A percentile compares a stretch with the other conserved stretches of the same genome.
Evolutionary conservation across 2,329 filamentous ascomycete genomes (phyloP).

Genomic region (Hypoxylon sp.): DNA sequence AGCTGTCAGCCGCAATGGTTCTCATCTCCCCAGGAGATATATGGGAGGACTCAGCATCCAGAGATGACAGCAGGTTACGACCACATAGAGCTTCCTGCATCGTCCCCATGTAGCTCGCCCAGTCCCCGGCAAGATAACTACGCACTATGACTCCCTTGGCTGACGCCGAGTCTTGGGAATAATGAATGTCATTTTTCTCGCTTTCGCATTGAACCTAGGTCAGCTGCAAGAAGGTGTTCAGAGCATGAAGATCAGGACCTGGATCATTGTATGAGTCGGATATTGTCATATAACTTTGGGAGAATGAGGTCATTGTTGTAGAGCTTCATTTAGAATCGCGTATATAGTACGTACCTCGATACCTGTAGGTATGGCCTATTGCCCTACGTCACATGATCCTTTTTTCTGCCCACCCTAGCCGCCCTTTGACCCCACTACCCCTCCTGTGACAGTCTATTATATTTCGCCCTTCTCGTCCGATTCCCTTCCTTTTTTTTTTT

Average conservation of each 20-base stretch:
- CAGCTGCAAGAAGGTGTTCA: too few relatives aligned
- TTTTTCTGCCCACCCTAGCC: conserved; percentile 26
- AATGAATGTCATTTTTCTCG: too few relatives aligned
- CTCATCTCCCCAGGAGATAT: neutral
- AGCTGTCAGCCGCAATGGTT: neutral
- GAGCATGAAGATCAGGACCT: too few relatives aligned
- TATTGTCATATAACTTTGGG: too few relatives aligned
- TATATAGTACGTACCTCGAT: too few relatives aligned
- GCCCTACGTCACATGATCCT: neutral
- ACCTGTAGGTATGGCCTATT: too few relatives aligned
- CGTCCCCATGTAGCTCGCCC: neutral
- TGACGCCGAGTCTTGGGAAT: too few relatives aligned
- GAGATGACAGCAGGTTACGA: conserved; percentile 16
- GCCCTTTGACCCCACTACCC: neutral
- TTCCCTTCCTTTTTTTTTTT: conserved; percentile 56
- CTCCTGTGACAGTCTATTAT: conserved; percentile 35
- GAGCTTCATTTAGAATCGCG: too few relatives aligned
- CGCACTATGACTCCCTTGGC: too few relatives aligned
- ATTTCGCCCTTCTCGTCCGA: conserved; percentile 21
- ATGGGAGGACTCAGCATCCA: neutral
- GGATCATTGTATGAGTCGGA: too few relatives aligned
- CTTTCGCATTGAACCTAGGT: too few relatives aligned
- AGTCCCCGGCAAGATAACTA: neutral
- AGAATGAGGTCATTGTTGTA: too few relatives aligned
- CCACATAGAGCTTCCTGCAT: conserved; percentile 14